Conservation (phyloP, 2,329 filamentous ascomycete species). For the Aspergillus brunneoviolaceus region DNA sequence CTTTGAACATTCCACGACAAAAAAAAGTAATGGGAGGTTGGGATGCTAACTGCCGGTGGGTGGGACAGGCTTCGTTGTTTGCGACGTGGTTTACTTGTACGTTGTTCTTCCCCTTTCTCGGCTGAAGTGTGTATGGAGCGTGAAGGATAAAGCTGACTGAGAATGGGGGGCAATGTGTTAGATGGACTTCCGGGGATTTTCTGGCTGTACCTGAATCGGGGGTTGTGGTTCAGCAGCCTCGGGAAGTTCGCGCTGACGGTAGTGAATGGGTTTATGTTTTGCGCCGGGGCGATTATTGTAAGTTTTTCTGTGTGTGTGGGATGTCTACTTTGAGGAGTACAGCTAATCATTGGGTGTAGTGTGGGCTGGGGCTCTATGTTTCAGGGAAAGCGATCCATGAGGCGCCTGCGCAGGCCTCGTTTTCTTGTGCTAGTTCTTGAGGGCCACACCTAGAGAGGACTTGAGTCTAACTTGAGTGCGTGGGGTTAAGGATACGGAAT, state of each 20-base stretch:
- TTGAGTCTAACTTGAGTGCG: too few relatives aligned
- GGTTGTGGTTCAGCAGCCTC: constrained; percentile 37
- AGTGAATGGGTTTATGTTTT: constrained; percentile 45
- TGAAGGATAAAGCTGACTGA: not conserved
- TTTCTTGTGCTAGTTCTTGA: constrained; percentile 18
- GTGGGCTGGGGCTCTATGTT: constrained; percentile 16
- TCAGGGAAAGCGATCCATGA: constrained; percentile 23
- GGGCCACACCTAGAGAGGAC: too few relatives aligned
- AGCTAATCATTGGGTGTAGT: constrained; percentile 7
- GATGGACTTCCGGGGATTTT: constrained; percentile 46
- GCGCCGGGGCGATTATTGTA: constrained; percentile 30
- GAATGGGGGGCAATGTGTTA: constrained; percentile 1
- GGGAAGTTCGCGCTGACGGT: constrained; percentile 46
- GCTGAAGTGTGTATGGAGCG: too few relatives aligned
- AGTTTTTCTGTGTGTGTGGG: constrained; percentile 2
- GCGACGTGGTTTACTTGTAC: constrained; percentile 64
- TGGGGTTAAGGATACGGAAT: too few relatives aligned
- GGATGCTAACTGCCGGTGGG: too few relatives aligned
- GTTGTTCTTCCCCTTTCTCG: not conserved
- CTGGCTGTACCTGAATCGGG: constrained; percentile 51
- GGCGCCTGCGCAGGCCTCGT: constrained; percentile 13
- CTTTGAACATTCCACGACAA: too few relatives aligned
- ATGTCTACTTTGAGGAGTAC: not conserved
- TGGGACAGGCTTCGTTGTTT: constrained; percentile 46
- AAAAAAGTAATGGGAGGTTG: too few relatives aligned